Evolutionary conservation across 2,329 filamentous ascomycete genomes (phyloP).

Genomic region (Annulohypoxylon truncatum): DNA sequence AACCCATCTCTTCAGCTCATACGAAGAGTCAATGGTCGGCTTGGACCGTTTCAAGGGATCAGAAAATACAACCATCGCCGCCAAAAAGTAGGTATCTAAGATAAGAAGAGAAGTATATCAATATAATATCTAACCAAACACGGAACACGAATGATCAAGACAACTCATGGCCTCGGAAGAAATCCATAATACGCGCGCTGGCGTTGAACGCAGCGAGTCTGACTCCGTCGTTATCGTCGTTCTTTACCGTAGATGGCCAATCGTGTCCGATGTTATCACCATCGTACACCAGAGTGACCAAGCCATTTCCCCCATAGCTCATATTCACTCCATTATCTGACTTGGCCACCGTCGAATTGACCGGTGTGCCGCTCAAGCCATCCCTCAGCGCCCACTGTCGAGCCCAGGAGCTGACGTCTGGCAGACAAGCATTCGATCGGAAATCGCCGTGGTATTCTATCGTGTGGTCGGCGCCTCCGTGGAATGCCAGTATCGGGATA

Average conservation of each 20-base stretch:
- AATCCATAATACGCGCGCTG: constrained; percentile 45
- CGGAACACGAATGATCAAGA: background rate
- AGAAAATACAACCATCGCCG: no score
- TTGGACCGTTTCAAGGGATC: no score
- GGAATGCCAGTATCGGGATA: constrained; percentile 62
- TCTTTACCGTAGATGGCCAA: constrained; percentile 44
- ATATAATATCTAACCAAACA: no score
- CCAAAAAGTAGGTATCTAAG: no score
- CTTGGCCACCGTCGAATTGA: constrained; percentile 15
- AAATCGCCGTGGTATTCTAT: constrained; percentile 59
- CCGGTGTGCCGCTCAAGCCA: constrained; percentile 23
- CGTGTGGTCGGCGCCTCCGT: constrained; percentile 60
- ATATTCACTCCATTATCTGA: constrained; percentile 33
- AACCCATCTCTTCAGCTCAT: no score
- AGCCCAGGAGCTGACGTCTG: constrained; percentile 56
- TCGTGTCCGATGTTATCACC: constrained; percentile 46
- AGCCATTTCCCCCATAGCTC: constrained; percentile 28
- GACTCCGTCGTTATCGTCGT: constrained; percentile 40
- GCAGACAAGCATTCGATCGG: constrained; percentile 57
- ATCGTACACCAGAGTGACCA: constrained; percentile 45
- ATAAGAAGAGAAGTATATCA: no score
- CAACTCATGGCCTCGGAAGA: constrained; percentile 38
- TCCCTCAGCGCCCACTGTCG: constrained; percentile 54
- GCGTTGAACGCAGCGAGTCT: constrained; percentile 45
- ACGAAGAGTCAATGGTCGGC: no score